Percentiles rank a stretch among this genome's conserved stretches.
phyloP scores from a whole-genome alignment of 805 yeast species.

The Kregervanrija pseudodelftensis region DNA sequence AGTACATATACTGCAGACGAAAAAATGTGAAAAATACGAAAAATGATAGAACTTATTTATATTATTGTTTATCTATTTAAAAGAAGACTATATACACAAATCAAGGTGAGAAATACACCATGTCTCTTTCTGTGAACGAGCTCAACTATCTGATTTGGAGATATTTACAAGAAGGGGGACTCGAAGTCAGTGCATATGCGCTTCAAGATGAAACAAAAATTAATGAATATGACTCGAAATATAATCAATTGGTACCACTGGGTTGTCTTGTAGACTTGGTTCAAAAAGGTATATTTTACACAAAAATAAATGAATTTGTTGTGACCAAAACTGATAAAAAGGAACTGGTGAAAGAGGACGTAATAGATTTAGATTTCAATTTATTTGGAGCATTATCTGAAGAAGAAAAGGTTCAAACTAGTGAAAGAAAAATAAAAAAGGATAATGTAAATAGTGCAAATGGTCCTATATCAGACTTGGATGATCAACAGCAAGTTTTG shows the following conservation, averaged over 20 bases:
- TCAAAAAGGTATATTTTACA: slow-evolving; percentile 77
- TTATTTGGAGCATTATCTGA: slow-evolving; percentile 45
- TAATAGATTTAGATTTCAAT: slow-evolving; percentile 32
- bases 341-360: slow-evolving; percentile 15
- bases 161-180: slow-evolving; percentile 80
- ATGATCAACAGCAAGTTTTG: background rate
- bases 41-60: too few relatives aligned
- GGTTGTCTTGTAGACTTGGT: slow-evolving; percentile 78
- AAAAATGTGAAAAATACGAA: too few relatives aligned
- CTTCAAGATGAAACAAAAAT: slow-evolving; percentile 68
- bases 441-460: background rate
- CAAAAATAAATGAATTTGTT: slow-evolving; percentile 38
- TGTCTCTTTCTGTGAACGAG: slow-evolving; percentile 80
- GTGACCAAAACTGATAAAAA: background rate
- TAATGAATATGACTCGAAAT: slow-evolving; percentile 44
- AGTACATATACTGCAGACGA: too few relatives aligned
- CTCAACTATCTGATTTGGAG: slow-evolving; percentile 90
- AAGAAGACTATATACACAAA: background rate
- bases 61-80: background rate
- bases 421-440: background rate
- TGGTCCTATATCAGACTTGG: background rate
- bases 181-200: slow-evolving; percentile 72
- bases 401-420: slow-evolving; percentile 1
- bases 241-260: slow-evolving; percentile 50
- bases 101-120: slow-evolving; percentile 18